phyloP scores from a whole-genome alignment of 805 yeast genomes.

The Saturnispora diversa region DNA sequence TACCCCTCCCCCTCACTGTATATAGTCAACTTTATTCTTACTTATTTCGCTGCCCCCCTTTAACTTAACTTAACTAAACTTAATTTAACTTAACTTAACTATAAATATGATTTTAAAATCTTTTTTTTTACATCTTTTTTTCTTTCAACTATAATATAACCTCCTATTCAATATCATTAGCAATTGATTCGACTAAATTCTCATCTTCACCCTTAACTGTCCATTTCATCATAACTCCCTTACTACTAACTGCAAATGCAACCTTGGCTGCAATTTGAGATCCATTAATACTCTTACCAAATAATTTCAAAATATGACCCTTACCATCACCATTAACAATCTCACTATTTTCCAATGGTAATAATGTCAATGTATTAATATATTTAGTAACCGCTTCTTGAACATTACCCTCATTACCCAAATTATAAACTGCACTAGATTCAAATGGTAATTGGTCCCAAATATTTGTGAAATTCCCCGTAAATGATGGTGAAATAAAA shows the following conservation, averaged over 20 bases:
- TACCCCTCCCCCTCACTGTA: too few relatives aligned
- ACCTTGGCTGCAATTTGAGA: conserved; percentile 43
- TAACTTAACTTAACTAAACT: neutral
- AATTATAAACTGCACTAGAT: conserved; percentile 56
- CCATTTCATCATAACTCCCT: conserved; percentile 45
- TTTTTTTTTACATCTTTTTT: too few relatives aligned
- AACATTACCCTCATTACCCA: conserved; percentile 36
- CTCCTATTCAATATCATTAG: conserved; percentile 39
- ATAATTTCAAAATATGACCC: conserved; percentile 69
- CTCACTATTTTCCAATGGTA: conserved; percentile 71
- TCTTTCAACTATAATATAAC: too few relatives aligned
- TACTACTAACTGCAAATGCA: conserved; percentile 42
- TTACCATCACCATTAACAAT: conserved; percentile 44
- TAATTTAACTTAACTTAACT: neutral
- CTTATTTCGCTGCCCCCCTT: neutral
- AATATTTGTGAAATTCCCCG: conserved; percentile 62
- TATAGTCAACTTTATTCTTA: too few relatives aligned
- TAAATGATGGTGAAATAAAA: conserved; percentile 67
- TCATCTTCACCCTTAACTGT: conserved; percentile 50
- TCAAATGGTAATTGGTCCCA: conserved; percentile 70
- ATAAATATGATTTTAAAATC: neutral
- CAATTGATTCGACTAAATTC: conserved; percentile 43
- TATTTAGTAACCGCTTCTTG: conserved; percentile 53
- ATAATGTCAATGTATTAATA: conserved; percentile 46
- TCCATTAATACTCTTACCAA: conserved; percentile 65